These are phyloP conservation scores for Hortiboletus campestris DNA, from an alignment of 768 basidiomycete species.

Conservation along the genomic window DNA sequence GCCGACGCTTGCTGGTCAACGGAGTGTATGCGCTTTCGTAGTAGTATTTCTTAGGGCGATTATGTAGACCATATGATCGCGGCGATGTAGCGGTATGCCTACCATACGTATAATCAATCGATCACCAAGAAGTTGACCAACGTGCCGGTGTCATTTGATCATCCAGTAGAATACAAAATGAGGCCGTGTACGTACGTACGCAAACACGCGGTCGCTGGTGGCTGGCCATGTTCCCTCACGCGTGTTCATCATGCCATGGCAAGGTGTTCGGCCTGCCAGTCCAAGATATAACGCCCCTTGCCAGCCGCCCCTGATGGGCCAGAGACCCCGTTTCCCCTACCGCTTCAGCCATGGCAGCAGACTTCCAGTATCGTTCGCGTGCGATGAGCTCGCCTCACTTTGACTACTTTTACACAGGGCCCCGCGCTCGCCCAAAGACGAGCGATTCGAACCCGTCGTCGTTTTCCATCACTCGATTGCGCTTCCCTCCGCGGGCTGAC, in stretches of 20 bases:
- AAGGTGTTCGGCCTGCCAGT: conserved; percentile 25
- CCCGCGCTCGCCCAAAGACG: conserved; percentile 23
- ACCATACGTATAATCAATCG: conserved; percentile 13
- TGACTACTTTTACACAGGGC: conserved; percentile 13
- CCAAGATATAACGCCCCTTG: conserved; percentile 31
- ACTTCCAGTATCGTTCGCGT: conserved; percentile 29
- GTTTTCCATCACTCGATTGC: conserved; percentile 17
- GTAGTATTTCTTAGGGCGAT: conserved; percentile 10
- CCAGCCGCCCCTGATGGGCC: conserved; percentile 15
- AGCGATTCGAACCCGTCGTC: conserved; percentile 12
- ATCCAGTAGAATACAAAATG: conserved; percentile 19
- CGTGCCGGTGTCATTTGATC: conserved; percentile 26
- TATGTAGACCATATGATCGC: conserved; percentile 8
- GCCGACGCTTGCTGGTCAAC: neutral
- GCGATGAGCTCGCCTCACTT: conserved; percentile 16
- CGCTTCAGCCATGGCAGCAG: conserved; percentile 26
- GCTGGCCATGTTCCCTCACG: conserved; percentile 20
- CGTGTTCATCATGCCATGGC: conserved; percentile 33
- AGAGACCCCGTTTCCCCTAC: conserved; percentile 13
- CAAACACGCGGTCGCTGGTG: conserved; percentile 19
- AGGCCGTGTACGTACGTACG: conserved; percentile 33
- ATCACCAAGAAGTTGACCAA: conserved; percentile 17
- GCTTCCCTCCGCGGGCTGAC: conserved; percentile 21
- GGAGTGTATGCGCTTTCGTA: conserved; percentile 4
- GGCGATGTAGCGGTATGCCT: conserved; percentile 16